Evolutionary conservation across 441 rosid species (phyloP).

Genomic region (Gossypium davidsonii): DNA sequence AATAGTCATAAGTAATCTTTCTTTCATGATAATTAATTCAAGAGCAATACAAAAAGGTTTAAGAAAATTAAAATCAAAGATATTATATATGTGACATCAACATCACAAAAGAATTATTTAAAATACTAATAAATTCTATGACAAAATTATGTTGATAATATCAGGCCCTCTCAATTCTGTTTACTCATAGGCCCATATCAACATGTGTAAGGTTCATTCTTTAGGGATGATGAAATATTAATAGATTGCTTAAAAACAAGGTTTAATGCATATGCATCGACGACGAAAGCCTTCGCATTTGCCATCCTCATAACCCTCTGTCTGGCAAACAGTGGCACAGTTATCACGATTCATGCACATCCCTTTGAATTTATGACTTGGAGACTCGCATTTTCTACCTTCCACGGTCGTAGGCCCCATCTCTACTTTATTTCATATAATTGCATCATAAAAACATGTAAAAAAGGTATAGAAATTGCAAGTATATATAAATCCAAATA

Average conservation of each 20-base stretch:
- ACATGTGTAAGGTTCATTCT: no score
- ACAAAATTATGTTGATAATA: no score
- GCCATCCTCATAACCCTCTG: slow-evolving; percentile 25
- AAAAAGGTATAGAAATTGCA: background rate
- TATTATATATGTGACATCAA: no score
- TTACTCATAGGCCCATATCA: no score
- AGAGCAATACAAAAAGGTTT: no score
- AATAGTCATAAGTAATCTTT: no score
- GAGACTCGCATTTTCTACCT: slow-evolving; percentile 23
- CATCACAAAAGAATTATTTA: no score
- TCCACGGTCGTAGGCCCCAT: slow-evolving; percentile 10
- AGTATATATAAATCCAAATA: background rate
- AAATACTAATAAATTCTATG: no score
- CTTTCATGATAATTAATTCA: no score
- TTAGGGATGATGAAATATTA: background rate
- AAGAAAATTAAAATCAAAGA: no score
- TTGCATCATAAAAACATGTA: background rate
- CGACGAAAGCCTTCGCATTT: slow-evolving; percentile 25
- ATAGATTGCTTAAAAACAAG: slow-evolving; percentile 12
- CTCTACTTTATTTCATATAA: background rate
- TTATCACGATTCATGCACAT: slow-evolving; percentile 12
- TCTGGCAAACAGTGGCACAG: slow-evolving; percentile 21
- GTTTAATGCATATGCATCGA: slow-evolving; percentile 25
- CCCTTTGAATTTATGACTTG: slow-evolving; percentile 25
- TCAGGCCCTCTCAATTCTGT: no score